These are phyloP conservation scores for Umbilicus rupestris DNA, from an alignment of 164 flowering plant species.

Conservation along the genomic window DNA sequence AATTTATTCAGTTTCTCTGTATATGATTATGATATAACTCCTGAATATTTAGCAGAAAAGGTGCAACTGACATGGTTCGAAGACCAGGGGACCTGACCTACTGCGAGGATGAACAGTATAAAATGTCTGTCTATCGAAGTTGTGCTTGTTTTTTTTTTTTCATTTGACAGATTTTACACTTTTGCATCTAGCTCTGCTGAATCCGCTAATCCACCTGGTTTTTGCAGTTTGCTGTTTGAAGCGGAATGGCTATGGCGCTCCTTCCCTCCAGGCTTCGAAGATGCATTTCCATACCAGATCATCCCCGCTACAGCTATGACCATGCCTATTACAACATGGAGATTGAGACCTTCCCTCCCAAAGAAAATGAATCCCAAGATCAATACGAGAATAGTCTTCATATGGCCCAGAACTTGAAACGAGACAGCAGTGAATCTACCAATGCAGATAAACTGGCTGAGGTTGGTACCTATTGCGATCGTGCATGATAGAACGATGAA, in stretches of 20 bases:
- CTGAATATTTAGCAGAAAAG: neutral
- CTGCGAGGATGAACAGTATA: neutral
- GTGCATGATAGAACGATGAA: slow-evolving; percentile 62
- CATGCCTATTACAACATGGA: slow-evolving; percentile 81
- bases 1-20: neutral
- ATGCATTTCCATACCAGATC: slow-evolving; percentile 87
- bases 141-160: neutral
- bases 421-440: slow-evolving; percentile 84
- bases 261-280: slow-evolving; percentile 83
- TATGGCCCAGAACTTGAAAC: slow-evolving; percentile 88
- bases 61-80: neutral
- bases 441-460: slow-evolving; percentile 88
- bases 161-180: neutral
- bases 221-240: slow-evolving; percentile 28
- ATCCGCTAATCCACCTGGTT: slow-evolving; percentile 12
- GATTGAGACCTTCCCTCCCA: slow-evolving; percentile 80
- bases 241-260: slow-evolving; percentile 45
- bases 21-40: neutral
- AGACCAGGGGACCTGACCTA: neutral
- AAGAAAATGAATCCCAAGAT: slow-evolving; percentile 72
- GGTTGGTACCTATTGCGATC: slow-evolving; percentile 71
- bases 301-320: slow-evolving; percentile 67
- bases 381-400: slow-evolving; percentile 68
- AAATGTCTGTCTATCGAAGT: neutral
- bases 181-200: slow-evolving; percentile 6